Percentiles rank a stretch among this genome's conserved stretches.
phyloP scores from a whole-genome alignment of 345 rosid species.

The Eucalyptus pauciflora region DNA sequence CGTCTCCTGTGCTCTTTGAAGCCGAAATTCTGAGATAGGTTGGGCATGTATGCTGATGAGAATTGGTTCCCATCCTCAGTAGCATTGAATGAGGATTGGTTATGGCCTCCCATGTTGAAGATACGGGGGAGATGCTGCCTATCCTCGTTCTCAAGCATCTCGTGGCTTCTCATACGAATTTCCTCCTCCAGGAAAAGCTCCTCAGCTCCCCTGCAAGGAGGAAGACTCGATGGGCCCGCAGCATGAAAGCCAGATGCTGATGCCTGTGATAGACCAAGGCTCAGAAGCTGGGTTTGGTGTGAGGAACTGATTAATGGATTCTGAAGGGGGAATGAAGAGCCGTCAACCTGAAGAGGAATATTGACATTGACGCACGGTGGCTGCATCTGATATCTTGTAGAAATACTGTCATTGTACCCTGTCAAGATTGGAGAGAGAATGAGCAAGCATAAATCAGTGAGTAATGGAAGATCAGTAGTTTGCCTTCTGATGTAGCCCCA shows the following conservation, averaged over 20 bases:
- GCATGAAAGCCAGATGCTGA: constrained; percentile 23
- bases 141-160: constrained; percentile 84
- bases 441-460: too few species aligned
- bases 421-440: too few species aligned
- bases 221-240: constrained; percentile 22
- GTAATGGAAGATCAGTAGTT: too few species aligned
- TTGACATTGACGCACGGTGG: constrained; percentile 31
- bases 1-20: constrained; percentile 41
- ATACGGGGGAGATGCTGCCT: constrained; percentile 77
- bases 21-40: constrained; percentile 27
- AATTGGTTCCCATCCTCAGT: constrained; percentile 37
- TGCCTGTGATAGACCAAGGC: constrained; percentile 18
- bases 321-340: constrained; percentile 35
- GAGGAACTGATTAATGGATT: constrained; percentile 13
- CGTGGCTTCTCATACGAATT: constrained; percentile 63
- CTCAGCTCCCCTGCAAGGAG: constrained; percentile 28
- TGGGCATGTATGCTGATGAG: constrained; percentile 21
- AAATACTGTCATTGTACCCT: too few species aligned
- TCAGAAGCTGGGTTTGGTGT: constrained; percentile 21
- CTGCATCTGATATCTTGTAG: neutral
- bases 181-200: constrained; percentile 77
- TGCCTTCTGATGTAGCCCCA: too few species aligned
- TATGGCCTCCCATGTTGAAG: constrained; percentile 58
- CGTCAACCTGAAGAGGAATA: constrained; percentile 33
- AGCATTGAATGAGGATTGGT: constrained; percentile 27